Evolutionary conservation across 192 early-diverging fungal species (phyloP).

Genomic region (Umbelopsis sp.): DNA sequence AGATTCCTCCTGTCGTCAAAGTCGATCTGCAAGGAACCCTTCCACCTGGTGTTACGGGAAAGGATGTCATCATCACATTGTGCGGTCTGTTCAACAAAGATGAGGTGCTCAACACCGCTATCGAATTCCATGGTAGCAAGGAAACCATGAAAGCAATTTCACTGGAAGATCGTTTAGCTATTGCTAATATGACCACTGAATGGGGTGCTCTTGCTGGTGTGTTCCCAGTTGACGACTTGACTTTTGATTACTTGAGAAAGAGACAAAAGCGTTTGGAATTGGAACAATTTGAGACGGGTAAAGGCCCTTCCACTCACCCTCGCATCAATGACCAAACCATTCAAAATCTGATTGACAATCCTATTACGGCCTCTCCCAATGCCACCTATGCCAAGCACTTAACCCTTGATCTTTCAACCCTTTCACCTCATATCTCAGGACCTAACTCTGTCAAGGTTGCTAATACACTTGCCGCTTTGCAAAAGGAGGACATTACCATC

Average conservation of each 20-base stretch:
- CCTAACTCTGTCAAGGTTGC: constrained; percentile 97
- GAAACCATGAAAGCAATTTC: constrained; percentile 61
- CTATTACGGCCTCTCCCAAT: constrained; percentile 51
- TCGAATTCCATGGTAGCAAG: constrained; percentile 88
- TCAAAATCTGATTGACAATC: constrained; percentile 40
- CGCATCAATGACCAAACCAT: constrained; percentile 57
- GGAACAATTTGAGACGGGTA: constrained; percentile 53
- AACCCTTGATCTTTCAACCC: constrained; percentile 83
- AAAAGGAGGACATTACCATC: constrained; percentile 74
- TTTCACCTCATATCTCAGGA: constrained; percentile 89
- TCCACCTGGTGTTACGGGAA: constrained; percentile 87
- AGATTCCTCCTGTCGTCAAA: constrained; percentile 91
- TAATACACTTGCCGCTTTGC: constrained; percentile 74
- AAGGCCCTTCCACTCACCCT: constrained; percentile 56
- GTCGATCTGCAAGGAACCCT: constrained; percentile 84
- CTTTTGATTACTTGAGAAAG: constrained; percentile 70
- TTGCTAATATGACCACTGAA: constrained; percentile 99
- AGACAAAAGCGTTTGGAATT: constrained; percentile 58
- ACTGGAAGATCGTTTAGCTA: constrained; percentile 91
- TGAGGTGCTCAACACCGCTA: constrained; percentile 95
- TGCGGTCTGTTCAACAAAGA: constrained; percentile 93
- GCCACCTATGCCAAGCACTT: constrained; percentile 85
- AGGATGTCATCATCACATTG: constrained; percentile 94
- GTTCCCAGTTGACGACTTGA: constrained; percentile 88
- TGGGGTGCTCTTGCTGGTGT: constrained; percentile 98